Evolutionary conservation across 2,329 filamentous ascomycete genomes (phyloP).

Genomic region (Fusarium sp.): DNA sequence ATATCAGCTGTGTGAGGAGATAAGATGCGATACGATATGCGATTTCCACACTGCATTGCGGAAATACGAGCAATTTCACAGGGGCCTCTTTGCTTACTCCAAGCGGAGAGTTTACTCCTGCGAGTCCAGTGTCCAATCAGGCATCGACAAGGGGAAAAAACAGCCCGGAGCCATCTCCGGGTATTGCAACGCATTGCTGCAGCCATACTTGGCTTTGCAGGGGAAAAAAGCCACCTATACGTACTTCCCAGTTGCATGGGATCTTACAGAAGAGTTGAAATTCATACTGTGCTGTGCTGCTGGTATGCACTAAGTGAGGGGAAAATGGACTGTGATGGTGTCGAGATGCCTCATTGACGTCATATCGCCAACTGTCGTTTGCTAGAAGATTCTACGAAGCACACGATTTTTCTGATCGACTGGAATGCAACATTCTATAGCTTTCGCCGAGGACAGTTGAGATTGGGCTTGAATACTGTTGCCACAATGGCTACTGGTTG

Average conservation of each 20-base stretch:
- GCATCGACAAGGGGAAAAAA: neutral
- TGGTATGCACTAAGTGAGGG: constrained; percentile 1
- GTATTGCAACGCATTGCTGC: neutral
- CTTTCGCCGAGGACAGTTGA: neutral
- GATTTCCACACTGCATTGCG: neutral
- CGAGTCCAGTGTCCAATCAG: neutral
- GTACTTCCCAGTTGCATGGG: constrained; percentile 21
- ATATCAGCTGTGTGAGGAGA: neutral
- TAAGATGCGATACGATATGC: neutral
- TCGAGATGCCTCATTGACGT: constrained; percentile 40
- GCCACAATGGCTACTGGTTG: neutral
- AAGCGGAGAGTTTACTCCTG: constrained; percentile 40
- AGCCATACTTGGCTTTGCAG: neutral
- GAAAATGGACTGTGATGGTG: constrained; percentile 13
- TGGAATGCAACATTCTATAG: neutral
- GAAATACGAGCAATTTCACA: constrained; percentile 5
- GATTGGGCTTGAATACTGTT: neutral
- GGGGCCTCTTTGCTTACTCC: neutral
- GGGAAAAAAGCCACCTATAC: neutral
- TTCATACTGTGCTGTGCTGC: neutral
- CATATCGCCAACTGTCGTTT: constrained; percentile 1
- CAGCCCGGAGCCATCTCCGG: neutral
- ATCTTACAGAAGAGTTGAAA: neutral
- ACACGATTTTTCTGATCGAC: neutral
- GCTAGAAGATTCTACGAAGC: constrained; percentile 18